Evolutionary conservation across 192 early-diverging fungal genomes (phyloP), one percentile per base, ranked within the genome.

Genomic region (Mortierella hygrophila): DNA sequence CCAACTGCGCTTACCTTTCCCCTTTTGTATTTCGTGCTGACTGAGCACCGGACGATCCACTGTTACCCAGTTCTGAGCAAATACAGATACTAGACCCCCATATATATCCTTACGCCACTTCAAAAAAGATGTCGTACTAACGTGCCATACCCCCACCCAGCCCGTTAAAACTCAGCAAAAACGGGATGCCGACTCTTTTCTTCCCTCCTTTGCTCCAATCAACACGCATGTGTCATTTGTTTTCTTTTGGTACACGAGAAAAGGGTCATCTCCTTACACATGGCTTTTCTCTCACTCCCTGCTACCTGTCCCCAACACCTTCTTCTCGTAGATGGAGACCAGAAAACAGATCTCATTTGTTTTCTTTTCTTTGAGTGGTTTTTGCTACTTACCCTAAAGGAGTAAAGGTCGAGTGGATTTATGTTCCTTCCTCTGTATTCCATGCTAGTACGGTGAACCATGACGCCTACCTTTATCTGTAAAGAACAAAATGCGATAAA

Each of bases 111-210:
- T 13, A 63, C 60, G 60, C 60, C 60, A 63, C 26, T 63, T 26
- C 11, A 11, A 65, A 65, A 63, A 65, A 65, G 26, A 29, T 65
- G 60, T 10, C 60, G 29, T 65, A 29, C 55, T 29, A 26, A 29
- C 26, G 26, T 65, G 29, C 26, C n/a, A 26, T 32, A 65, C 26
- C 26, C 35, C 57, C 70, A 42, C 20, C 41, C 70, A 26, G n/a
- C 38, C 16, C 40, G 42, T 72, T 72, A 32, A 49, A 72, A 72
- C 71, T 49, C 71, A 72, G 71, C 46, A 10, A 15, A 32, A n/a
- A 9, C 1, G 55, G n/a, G 57, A 4, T 26, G 57, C 26, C 57
- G 57, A 60, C 6, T 60, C 8, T 60, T 41, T 6, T 32, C 35
- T n/a, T 16, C 41, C 46, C 70, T 23, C 41, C 41, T 26, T 70